These are phyloP conservation scores for Yarrowia sp. DNA, from an alignment of 805 yeast species.

Conservation along the genomic window DNA sequence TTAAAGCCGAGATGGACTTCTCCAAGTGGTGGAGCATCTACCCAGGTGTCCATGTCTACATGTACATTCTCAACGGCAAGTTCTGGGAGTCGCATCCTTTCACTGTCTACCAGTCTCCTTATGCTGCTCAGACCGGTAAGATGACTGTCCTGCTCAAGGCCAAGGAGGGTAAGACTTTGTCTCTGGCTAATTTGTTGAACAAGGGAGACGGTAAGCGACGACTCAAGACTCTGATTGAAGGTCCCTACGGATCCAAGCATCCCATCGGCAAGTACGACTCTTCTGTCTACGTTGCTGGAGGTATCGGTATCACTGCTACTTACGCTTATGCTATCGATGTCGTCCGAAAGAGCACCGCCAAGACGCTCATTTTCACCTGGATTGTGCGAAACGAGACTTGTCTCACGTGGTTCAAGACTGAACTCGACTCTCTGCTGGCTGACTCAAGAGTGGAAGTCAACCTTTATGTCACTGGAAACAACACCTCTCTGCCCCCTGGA, in stretches of 20 bases:
- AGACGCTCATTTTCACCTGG: slow-evolving; percentile 56
- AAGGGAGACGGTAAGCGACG: neutral
- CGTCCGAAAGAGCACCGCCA: slow-evolving; percentile 36
- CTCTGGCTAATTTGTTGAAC: neutral
- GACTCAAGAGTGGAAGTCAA: slow-evolving; percentile 34
- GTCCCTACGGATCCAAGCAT: slow-evolving; percentile 63
- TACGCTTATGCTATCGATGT: slow-evolving; percentile 44
- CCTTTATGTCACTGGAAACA: slow-evolving; percentile 28
- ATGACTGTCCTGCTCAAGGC: slow-evolving; percentile 21
- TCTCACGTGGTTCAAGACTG: slow-evolving; percentile 47
- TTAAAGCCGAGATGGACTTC: slow-evolving; percentile 13
- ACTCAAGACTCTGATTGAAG: slow-evolving; percentile 46
- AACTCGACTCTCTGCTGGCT: slow-evolving; percentile 38
- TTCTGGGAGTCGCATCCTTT: slow-evolving; percentile 80
- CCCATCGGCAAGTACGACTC: slow-evolving; percentile 52
- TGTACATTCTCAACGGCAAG: slow-evolving; percentile 54
- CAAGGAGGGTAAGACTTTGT: slow-evolving; percentile 13
- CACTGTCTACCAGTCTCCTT: slow-evolving; percentile 41
- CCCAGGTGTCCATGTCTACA: slow-evolving; percentile 60
- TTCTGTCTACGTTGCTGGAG: slow-evolving; percentile 65
- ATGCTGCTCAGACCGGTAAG: neutral
- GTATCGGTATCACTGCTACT: slow-evolving; percentile 69
- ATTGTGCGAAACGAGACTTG: slow-evolving; percentile 52
- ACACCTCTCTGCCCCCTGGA: neutral
- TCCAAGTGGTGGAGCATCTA: slow-evolving; percentile 44